phyloP scores from a whole-genome alignment of 345 rosid species.

The Eucalyptus tenuipes region DNA sequence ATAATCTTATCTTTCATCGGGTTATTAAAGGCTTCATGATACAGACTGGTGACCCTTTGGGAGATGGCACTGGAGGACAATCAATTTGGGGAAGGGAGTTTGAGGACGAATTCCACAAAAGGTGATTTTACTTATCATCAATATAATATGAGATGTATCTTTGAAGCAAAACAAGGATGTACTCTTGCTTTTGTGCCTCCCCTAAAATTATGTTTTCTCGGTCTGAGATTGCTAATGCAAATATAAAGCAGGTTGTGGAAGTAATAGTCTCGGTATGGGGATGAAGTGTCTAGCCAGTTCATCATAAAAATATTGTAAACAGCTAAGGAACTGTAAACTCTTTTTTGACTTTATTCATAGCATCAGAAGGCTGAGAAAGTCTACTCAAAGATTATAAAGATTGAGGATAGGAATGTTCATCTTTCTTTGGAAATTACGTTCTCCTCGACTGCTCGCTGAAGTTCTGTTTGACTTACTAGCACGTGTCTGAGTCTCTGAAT shows the following conservation, averaged over 20 bases:
- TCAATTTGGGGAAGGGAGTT: constrained; percentile 99
- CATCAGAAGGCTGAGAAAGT: not conserved
- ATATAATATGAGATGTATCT: not conserved
- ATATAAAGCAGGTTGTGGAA: not conserved
- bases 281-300: not conserved
- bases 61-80: constrained; percentile 99
- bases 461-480: not conserved
- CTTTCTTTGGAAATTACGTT: not conserved
- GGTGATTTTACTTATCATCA: constrained; percentile 20
- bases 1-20: constrained; percentile 91
- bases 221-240: not conserved
- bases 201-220: not conserved
- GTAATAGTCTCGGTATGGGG: not conserved
- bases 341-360: not conserved
- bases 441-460: not conserved
- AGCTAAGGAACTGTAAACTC: not conserved
- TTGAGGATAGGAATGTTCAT: not conserved
- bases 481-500: not conserved
- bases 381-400: not conserved
- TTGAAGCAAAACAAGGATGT: not conserved
- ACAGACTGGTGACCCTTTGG: constrained; percentile 97
- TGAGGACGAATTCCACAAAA: constrained; percentile 98
- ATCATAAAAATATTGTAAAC: not conserved
- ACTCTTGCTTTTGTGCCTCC: not conserved
- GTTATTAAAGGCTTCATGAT: constrained; percentile 97